A percentile compares a stretch with the other conserved stretches of the same genome.
phyloP scores from a whole-genome alignment of 2,329 filamentous ascomycete species.

The Dactylella cylindrospora region DNA sequence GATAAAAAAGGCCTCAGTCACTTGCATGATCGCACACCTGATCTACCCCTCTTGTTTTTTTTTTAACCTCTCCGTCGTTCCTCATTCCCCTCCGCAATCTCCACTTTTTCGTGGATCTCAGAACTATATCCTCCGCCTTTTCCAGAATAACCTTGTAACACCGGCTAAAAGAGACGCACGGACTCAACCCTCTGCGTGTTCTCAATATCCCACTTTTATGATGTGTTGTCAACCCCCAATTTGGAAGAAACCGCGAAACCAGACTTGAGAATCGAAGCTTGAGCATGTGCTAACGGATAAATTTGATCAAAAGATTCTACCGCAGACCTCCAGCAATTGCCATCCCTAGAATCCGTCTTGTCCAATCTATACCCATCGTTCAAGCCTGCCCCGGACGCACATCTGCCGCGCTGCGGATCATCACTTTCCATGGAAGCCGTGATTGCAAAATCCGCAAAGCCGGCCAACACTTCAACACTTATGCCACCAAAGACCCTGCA shows the following conservation, averaged over 20 bases:
- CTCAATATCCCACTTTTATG: conserved; percentile 1
- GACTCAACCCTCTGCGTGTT: conserved; percentile 35
- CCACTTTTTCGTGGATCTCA: conserved; percentile 32
- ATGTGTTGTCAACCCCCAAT: too few relatives aligned
- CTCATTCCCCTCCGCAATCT: conserved; percentile 27
- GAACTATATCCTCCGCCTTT: conserved; percentile 23
- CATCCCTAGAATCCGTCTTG: conserved; percentile 38
- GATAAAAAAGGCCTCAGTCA: too few relatives aligned
- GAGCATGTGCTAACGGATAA: conserved; percentile 43
- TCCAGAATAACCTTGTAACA: conserved; percentile 6
- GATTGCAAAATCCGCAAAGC: too few relatives aligned
- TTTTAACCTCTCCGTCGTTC: background rate
- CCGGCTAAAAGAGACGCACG: conserved; percentile 41
- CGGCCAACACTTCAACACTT: conserved; percentile 8
- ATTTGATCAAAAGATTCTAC: conserved; percentile 38
- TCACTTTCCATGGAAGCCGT: too few relatives aligned
- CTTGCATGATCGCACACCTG: too few relatives aligned
- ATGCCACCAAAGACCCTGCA: conserved; percentile 21
- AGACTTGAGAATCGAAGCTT: too few relatives aligned
- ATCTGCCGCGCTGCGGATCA: background rate
- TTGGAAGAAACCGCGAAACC: too few relatives aligned
- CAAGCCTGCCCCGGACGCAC: conserved; percentile 3
- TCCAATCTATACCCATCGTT: conserved; percentile 36
- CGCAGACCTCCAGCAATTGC: conserved; percentile 34
- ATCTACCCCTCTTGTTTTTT: conserved; percentile 7